Conservation (phyloP, 2,329 filamentous ascomycete species). For the Cladophialophora exuberans region DNA sequence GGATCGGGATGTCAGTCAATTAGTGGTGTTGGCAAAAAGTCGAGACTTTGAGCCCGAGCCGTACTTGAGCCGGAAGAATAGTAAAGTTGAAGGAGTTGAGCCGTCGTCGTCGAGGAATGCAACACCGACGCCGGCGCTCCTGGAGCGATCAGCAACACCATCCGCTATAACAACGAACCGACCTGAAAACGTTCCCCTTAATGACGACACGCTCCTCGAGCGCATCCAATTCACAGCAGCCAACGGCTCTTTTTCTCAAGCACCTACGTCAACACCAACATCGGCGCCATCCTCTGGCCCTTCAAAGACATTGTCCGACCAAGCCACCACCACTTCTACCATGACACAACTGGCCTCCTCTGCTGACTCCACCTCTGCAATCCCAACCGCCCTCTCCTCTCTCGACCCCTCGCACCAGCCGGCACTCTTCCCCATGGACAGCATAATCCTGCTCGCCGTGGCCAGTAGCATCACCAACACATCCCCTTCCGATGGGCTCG, state of each 20-base stretch:
- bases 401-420: slow-evolving; percentile 82
- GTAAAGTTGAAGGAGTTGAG: slow-evolving; percentile 13
- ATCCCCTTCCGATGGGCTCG: slow-evolving; percentile 80
- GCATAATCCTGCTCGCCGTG: slow-evolving; percentile 77
- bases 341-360: slow-evolving; percentile 42
- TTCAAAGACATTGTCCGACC: no score
- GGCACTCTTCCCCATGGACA: slow-evolving; percentile 78
- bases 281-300: slow-evolving; percentile 29
- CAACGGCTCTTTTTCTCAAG: no score
- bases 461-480: slow-evolving; percentile 91
- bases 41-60: slow-evolving; percentile 42
- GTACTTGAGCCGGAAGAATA: slow-evolving; percentile 17
- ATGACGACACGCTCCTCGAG: slow-evolving; percentile 92
- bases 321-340: no score
- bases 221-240: slow-evolving; percentile 72
- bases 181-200: slow-evolving; percentile 75
- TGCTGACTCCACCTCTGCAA: slow-evolving; percentile 47
- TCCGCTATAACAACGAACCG: slow-evolving; percentile 36
- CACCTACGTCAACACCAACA: background rate
- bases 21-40: slow-evolving; percentile 88
- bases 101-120: background rate
- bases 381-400: slow-evolving; percentile 65
- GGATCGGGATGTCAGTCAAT: slow-evolving; percentile 67
- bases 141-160: background rate
- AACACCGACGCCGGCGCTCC: background rate